phyloP scores from a whole-genome alignment of 441 rosid genomes.

The Populus hybrid region DNA sequence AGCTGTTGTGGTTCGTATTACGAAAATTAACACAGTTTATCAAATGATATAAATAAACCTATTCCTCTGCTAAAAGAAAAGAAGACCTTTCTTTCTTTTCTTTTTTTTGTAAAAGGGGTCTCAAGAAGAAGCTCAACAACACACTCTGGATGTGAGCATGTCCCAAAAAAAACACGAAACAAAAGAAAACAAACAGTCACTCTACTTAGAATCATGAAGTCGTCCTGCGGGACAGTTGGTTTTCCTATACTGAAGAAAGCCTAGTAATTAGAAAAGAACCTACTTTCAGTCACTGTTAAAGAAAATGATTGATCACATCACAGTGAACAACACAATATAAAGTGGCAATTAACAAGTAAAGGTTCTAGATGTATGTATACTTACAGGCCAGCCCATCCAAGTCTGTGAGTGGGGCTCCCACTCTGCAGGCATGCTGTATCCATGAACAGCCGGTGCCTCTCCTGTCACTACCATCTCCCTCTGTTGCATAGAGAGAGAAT shows the following conservation, averaged over 20 bases:
- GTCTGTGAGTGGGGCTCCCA: slow-evolving; percentile 87
- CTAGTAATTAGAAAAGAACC: not conserved
- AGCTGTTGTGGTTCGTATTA: not conserved
- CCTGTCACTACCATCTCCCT: slow-evolving; percentile 34
- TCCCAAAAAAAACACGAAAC: too few species aligned
- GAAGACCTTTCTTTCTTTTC: too few species aligned
- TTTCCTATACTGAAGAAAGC: too few species aligned
- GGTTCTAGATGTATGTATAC: not conserved
- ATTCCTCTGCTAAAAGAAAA: not conserved
- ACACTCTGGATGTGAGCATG: too few species aligned
- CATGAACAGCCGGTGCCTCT: slow-evolving; percentile 57
- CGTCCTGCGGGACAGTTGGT: too few species aligned
- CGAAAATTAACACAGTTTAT: not conserved
- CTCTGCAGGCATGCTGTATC: slow-evolving; percentile 89
- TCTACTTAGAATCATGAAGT: too few species aligned
- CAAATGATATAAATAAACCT: not conserved
- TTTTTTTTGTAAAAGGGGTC: too few species aligned
- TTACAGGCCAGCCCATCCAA: slow-evolving; percentile 99
- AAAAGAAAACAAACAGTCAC: too few species aligned
- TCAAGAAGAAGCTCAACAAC: too few species aligned
- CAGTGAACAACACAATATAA: not conserved
- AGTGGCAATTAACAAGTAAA: not conserved
- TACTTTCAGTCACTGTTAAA: not conserved
- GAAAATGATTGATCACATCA: not conserved
- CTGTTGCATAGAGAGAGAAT: too few species aligned